Percentiles rank a stretch among this genome's conserved stretches.
Evolutionary conservation across 1,284 basidiomycete genomes (phyloP).

Genomic region (Amylostereum areolatum): DNA sequence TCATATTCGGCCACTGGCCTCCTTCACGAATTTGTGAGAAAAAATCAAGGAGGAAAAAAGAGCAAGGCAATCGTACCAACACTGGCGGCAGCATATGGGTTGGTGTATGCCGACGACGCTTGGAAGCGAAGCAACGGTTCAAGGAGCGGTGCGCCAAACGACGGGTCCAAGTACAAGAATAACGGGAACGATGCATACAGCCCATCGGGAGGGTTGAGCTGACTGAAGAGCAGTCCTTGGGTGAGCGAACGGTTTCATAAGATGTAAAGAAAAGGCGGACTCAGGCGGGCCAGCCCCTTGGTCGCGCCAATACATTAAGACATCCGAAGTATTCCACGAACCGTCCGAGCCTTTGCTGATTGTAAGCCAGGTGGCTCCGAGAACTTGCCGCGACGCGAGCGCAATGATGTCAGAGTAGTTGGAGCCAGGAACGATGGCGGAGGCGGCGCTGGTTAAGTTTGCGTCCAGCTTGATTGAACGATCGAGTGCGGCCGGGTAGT

Average conservation of each 20-base stretch:
- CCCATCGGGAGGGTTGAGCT: slow-evolving; percentile 42
- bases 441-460: slow-evolving; percentile 15
- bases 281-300: slow-evolving; percentile 19
- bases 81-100: slow-evolving; percentile 34
- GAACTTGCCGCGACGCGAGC: slow-evolving; percentile 34
- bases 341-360: slow-evolving; percentile 24
- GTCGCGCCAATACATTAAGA: slow-evolving; percentile 45
- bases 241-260: not conserved
- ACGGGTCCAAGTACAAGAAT: slow-evolving; percentile 40
- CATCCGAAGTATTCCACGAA: slow-evolving; percentile 29
- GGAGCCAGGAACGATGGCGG: slow-evolving; percentile 16
- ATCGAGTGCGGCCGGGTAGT: slow-evolving; percentile 16
- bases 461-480: slow-evolving; percentile 20
- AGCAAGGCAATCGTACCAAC: slow-evolving; percentile 33
- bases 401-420: slow-evolving; percentile 36
- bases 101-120: slow-evolving; percentile 18
- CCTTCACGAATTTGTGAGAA: not conserved
- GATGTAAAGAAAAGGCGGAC: not conserved
- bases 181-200: slow-evolving; percentile 43
- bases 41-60: too few species aligned
- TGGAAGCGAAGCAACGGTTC: slow-evolving; percentile 41
- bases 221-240: slow-evolving; percentile 11
- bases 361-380: slow-evolving; percentile 33
- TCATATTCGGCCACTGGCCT: slow-evolving; percentile 3
- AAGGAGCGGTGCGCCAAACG: slow-evolving; percentile 32